phyloP scores from a whole-genome alignment of 352 stramenopile species.

The Pythium volutum region DNA sequence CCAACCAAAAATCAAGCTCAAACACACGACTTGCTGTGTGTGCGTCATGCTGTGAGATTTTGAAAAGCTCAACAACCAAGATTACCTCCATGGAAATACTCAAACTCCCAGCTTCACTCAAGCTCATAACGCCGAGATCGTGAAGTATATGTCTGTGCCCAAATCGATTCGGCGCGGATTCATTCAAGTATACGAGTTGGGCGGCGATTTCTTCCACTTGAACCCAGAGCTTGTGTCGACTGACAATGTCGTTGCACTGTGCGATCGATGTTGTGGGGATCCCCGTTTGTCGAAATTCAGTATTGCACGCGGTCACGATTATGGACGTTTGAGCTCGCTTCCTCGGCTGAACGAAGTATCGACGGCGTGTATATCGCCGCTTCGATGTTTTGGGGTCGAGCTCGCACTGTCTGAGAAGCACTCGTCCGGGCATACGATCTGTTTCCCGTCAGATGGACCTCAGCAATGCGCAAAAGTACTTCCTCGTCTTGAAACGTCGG shows the following conservation, averaged over 20 bases:
- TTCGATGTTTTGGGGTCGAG: background rate
- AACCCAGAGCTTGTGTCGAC: slow-evolving; percentile 3
- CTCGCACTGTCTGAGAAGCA: background rate
- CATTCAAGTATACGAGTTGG: no score
- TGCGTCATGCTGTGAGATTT: background rate
- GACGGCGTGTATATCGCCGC: background rate
- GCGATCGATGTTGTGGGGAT: background rate
- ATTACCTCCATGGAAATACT: background rate
- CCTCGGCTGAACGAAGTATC: background rate
- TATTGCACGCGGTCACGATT: background rate
- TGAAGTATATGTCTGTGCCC: no score
- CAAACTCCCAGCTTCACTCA: no score
- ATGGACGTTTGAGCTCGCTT: background rate
- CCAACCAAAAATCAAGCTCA: background rate
- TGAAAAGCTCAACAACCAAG: background rate
- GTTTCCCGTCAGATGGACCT: background rate
- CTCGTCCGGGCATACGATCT: background rate
- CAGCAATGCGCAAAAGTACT: background rate
- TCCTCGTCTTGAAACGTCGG: background rate
- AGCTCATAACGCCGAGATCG: no score
- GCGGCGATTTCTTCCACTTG: no score
- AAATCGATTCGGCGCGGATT: no score
- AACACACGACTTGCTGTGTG: background rate
- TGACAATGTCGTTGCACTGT: background rate
- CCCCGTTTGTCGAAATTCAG: background rate